Evolutionary conservation across 176 grass and related monocot species (phyloP).

Genomic region (Carex parvula): DNA sequence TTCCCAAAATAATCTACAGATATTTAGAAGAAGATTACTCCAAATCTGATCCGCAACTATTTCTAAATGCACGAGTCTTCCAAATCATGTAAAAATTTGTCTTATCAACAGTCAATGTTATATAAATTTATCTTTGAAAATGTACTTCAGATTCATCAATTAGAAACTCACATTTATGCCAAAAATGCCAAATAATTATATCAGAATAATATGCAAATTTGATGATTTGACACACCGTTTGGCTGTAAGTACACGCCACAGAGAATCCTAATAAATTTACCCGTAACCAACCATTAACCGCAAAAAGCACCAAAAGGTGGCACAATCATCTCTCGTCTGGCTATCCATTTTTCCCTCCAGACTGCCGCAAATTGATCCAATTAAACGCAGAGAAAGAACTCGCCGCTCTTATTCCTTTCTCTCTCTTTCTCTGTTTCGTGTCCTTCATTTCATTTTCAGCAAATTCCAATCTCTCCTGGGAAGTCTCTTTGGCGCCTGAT

Average conservation of each 20-base stretch:
- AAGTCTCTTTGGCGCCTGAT: constrained; percentile 39
- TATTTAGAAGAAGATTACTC: too few species aligned
- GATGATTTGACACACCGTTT: not conserved
- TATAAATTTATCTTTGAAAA: too few species aligned
- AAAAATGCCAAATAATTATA: not conserved
- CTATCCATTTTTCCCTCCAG: constrained; percentile 19
- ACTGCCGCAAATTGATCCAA: constrained; percentile 3
- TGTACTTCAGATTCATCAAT: not conserved
- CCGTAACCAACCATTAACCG: not conserved
- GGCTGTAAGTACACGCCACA: not conserved
- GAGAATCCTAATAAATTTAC: not conserved
- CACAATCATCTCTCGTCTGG: not conserved
- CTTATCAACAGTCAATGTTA: too few species aligned
- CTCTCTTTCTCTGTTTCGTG: constrained; percentile 44
- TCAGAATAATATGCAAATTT: not conserved
- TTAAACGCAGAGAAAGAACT: not conserved
- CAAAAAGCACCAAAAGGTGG: constrained; percentile 1
- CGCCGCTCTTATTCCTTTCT: not conserved
- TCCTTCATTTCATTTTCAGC: constrained; percentile 24
- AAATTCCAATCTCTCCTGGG: constrained; percentile 43
- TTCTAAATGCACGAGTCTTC: too few species aligned
- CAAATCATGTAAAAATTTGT: too few species aligned
- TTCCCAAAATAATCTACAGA: too few species aligned
- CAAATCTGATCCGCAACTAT: too few species aligned
- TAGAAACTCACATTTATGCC: too few species aligned